Evolutionary conservation across 257 asterid genomes (phyloP), one percentile per base, ranked within the genome.

Genomic region (Jacaranda mimosifolia): DNA sequence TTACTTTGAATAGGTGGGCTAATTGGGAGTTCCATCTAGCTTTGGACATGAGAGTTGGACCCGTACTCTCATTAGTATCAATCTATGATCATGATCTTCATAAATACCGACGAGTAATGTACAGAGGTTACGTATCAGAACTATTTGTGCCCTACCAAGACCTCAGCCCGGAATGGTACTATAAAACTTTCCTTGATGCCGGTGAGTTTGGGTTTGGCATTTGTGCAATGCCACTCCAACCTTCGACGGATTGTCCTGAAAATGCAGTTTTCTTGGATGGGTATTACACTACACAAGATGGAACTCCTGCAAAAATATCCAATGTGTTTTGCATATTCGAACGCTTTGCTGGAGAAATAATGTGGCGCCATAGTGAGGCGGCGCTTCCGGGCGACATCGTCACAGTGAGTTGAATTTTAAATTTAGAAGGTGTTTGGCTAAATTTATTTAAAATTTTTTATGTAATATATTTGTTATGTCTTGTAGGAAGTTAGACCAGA

Each of bases 61-160:
- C 83, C 17, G 39, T 85, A 40, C 73, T 90, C 45, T 86, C 93
- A 5, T 3, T 77, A n/a, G 93, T 88, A 13, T 86, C 90, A 40
- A 65, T 88, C n/a, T 83, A 68, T 18, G 93, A 90, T 72, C 77
- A 55, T 17, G 87, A 81, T 1, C 77, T 59, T 63, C 36, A 69
- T 6, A 60, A 73, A 68, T 77, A 63, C 18, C 77, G 93, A 0
- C 53, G 80, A 3, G 93, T 90, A 14, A 6, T 88, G 67, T 86
- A 88, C 68, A 85, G 82, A 71, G 93, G 91, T 0, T 88, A 73
- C 57, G 7, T 85, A 14, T 90, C 89, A 0, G 93, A 88, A 68
- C 38, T 88, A 12, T 85, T 86, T 73, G 91, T 88, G 6, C 93
- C 96, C 0, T 90, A 88, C 68, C 86, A 85, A 82, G 93, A 90